phyloP scores from a whole-genome alignment of 495 filamentous ascomycete species.

The Penicillium manginii region DNA sequence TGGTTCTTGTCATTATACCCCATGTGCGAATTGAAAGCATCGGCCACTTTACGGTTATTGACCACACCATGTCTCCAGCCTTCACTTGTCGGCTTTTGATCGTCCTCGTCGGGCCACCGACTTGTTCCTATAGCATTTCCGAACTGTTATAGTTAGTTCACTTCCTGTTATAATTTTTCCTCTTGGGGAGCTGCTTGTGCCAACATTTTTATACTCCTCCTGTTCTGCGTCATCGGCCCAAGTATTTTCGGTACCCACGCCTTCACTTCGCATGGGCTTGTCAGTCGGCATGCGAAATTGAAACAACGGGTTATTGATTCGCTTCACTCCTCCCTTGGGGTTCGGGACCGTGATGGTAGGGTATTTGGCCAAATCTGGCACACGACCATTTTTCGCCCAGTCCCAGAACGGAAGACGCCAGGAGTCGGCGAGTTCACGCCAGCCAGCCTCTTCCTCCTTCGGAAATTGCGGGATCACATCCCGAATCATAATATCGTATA shows the following conservation, averaged over 20 bases:
- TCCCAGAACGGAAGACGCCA: constrained; percentile 61
- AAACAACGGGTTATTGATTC: constrained; percentile 37
- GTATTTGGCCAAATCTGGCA: constrained; percentile 34
- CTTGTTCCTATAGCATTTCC: constrained; percentile 14
- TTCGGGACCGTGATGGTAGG: constrained; percentile 35
- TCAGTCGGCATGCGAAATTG: constrained; percentile 17
- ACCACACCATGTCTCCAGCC: constrained; percentile 15
- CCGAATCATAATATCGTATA: constrained; percentile 31
- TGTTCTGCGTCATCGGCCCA: constrained; percentile 19
- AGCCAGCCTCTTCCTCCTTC: constrained; percentile 16
- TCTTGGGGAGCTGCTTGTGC: neutral
- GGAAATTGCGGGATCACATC: constrained; percentile 33
- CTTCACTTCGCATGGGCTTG: constrained; percentile 12
- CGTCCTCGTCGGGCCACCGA: constrained; percentile 14
- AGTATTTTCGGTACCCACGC: constrained; percentile 12
- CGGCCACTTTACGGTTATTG: constrained; percentile 13
- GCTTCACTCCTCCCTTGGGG: constrained; percentile 11
- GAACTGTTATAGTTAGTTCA: constrained; percentile 1
- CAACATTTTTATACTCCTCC: constrained; percentile 36
- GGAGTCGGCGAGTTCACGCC: constrained; percentile 48
- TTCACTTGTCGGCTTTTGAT: constrained; percentile 9
- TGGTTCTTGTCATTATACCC: constrained; percentile 12
- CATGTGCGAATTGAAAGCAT: constrained; percentile 9
- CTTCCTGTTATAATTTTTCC: too few species aligned
- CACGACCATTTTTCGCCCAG: constrained; percentile 51